These are phyloP conservation scores for Neopestalotiopsis clavispora DNA, from an alignment of 2,329 filamentous ascomycete genomes.

Conservation along the genomic window DNA sequence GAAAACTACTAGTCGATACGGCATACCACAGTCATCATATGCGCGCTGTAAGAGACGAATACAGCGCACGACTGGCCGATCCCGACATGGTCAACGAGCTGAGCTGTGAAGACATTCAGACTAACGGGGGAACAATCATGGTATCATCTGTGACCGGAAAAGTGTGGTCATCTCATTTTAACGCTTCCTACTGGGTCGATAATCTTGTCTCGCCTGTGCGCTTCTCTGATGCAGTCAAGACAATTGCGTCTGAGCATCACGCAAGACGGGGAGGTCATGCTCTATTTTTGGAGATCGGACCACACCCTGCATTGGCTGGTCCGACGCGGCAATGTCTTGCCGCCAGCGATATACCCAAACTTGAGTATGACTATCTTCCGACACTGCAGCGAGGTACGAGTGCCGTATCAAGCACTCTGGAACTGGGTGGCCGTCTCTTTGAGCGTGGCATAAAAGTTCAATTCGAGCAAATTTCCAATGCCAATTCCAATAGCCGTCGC, in stretches of 20 bases:
- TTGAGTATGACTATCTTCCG: not conserved
- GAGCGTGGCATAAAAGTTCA: not conserved
- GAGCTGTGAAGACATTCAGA: not conserved
- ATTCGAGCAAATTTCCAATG: not conserved
- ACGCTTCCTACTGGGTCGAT: constrained; percentile 39
- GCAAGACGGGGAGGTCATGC: not conserved
- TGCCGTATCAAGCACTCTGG: not conserved
- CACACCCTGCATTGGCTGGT: constrained; percentile 39
- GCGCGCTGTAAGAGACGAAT: constrained; percentile 14
- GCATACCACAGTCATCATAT: constrained; percentile 39
- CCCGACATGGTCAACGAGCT: not conserved
- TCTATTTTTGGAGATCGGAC: constrained; percentile 26
- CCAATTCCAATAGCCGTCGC: not conserved
- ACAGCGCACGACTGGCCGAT: not conserved
- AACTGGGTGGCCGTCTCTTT: not conserved
- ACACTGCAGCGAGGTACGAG: not conserved
- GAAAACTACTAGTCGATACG: constrained; percentile 26
- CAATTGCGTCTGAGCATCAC: too few relatives aligned
- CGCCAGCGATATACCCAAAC: constrained; percentile 29
- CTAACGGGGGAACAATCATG: not conserved
- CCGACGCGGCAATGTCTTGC: constrained; percentile 23
- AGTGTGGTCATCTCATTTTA: constrained; percentile 13
- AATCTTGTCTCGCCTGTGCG: constrained; percentile 40
- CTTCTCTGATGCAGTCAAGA: constrained; percentile 37
- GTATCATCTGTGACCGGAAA: constrained; percentile 3